Evolutionary conservation across 495 filamentous ascomycete genomes (phyloP).

Genomic region (Parathielavia appendiculata): DNA sequence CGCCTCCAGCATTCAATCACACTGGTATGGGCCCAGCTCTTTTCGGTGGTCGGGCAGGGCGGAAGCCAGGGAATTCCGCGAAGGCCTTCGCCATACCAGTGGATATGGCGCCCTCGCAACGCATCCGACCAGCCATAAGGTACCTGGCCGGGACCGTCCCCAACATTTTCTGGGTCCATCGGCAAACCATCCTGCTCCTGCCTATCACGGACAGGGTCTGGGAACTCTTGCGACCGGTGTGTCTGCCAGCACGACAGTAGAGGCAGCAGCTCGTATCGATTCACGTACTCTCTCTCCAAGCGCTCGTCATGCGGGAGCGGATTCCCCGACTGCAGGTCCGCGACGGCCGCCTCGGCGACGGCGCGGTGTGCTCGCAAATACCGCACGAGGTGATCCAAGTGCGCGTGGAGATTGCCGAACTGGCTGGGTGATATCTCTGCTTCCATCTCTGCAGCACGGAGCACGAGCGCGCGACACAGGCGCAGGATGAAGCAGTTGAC

Average conservation of each 20-base stretch:
- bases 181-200: background rate
- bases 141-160: background rate
- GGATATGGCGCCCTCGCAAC: slow-evolving; percentile 1
- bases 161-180: background rate
- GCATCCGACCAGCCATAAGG: slow-evolving; percentile 11
- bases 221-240: background rate
- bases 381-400: slow-evolving; percentile 10
- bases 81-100: background rate
- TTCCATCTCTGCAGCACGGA: background rate
- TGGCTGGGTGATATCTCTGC: slow-evolving; percentile 1
- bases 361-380: slow-evolving; percentile 5
- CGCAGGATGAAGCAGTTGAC: background rate
- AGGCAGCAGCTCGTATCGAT: slow-evolving; percentile 7
- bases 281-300: background rate
- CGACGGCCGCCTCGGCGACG: slow-evolving; percentile 3
- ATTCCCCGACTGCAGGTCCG: background rate
- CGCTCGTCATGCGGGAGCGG: background rate
- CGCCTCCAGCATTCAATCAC: background rate
- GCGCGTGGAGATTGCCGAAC: slow-evolving; percentile 8
- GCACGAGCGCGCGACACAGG: slow-evolving; percentile 1
- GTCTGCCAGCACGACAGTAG: background rate
- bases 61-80: background rate
- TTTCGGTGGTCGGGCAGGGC: background rate
- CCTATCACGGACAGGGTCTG: background rate
- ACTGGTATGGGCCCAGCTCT: background rate